These are phyloP conservation scores for Corynascus novoguineensis DNA, from an alignment of 495 filamentous ascomycete genomes.

Conservation along the genomic window DNA sequence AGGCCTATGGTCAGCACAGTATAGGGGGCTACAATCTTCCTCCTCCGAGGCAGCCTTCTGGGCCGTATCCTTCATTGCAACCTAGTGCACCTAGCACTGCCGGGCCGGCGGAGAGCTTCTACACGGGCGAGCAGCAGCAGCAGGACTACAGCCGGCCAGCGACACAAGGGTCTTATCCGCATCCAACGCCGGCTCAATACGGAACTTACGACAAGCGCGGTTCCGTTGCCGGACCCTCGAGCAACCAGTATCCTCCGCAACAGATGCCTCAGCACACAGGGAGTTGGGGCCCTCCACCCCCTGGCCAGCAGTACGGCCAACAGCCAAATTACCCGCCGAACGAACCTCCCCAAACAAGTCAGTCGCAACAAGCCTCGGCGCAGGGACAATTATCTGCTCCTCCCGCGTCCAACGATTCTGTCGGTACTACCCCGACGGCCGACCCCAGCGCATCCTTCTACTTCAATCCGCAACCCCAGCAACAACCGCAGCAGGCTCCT, in stretches of 20 bases:
- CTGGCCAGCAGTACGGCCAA: constrained; percentile 32
- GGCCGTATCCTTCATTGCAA: constrained; percentile 63
- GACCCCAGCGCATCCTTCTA: constrained; percentile 48
- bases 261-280: constrained; percentile 41
- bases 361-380: constrained; percentile 27
- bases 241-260: constrained; percentile 45
- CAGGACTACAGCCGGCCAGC: constrained; percentile 48
- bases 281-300: constrained; percentile 39
- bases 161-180: constrained; percentile 34
- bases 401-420: constrained; percentile 16
- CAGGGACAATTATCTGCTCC: constrained; percentile 29
- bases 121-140: constrained; percentile 58
- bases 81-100: constrained; percentile 43
- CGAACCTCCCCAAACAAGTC: constrained; percentile 31
- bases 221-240: constrained; percentile 29
- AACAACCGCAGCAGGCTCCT: constrained; percentile 31
- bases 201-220: constrained; percentile 35
- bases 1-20: constrained; percentile 80
- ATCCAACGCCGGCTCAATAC: constrained; percentile 36
- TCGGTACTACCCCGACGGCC: constrained; percentile 30
- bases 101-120: constrained; percentile 70
- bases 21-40: constrained; percentile 50
- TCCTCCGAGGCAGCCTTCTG: constrained; percentile 49
- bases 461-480: constrained; percentile 37
- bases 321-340: constrained; percentile 33